A percentile compares a stretch with the other conserved stretches of the same genome.
Conservation (phyloP, 1,284 basidiomycete genomes). For the Microbotryum lychnidis-dioicae region DNA sequence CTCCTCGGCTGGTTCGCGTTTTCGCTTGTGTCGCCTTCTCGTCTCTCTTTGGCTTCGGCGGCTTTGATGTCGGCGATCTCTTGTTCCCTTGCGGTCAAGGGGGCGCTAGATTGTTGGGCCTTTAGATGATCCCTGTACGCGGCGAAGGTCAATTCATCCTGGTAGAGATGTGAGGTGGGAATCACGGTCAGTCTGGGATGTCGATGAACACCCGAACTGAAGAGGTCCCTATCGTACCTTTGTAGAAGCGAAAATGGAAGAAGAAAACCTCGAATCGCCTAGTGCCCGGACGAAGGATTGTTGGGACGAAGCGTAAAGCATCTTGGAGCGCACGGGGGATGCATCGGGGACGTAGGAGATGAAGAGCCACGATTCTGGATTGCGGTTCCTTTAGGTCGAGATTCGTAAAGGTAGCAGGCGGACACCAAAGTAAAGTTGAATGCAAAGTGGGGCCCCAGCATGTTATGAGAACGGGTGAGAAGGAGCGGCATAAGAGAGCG, state of each 20-base stretch:
- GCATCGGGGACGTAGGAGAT: conserved; percentile 26
- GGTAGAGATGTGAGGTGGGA: neutral
- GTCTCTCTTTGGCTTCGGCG: conserved; percentile 49
- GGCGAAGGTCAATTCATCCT: conserved; percentile 42
- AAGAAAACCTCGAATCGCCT: conserved; percentile 65
- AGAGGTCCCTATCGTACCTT: conserved; percentile 47
- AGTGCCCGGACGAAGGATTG: conserved; percentile 62
- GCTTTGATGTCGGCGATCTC: conserved; percentile 66
- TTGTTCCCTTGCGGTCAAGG: conserved; percentile 67
- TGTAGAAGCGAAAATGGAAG: conserved; percentile 71
- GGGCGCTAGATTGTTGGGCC: conserved; percentile 66
- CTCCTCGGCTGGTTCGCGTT: neutral
- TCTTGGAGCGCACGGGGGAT: conserved; percentile 47
- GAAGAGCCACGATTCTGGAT: conserved; percentile 13
- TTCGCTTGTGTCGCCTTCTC: neutral
- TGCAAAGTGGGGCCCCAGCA: neutral
- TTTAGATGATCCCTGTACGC: conserved; percentile 65
- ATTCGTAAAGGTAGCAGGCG: too few relatives aligned
- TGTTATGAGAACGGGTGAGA: neutral
- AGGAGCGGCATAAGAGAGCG: too few relatives aligned
- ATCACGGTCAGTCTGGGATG: neutral
- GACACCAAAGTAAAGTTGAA: neutral
- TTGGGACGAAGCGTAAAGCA: conserved; percentile 84
- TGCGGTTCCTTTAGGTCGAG: neutral
- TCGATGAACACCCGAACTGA: neutral